Percentiles rank a stretch among this genome's conserved stretches.
Evolutionary conservation across 1,139 yeast genomes (phyloP).

Genomic region (Lizanozyma gosingica): DNA sequence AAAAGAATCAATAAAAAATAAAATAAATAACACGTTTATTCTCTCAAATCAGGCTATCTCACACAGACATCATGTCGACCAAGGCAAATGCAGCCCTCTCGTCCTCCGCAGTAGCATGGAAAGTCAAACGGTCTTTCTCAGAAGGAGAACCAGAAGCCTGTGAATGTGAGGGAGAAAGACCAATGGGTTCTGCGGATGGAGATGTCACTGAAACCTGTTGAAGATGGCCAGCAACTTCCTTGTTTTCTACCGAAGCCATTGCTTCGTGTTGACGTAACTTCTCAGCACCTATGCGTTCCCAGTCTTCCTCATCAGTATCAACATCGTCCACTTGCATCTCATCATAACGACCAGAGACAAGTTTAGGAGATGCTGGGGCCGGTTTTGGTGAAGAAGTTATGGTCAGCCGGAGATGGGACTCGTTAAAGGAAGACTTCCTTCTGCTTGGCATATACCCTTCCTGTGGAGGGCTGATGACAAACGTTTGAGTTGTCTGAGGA

Average conservation of each 20-base stretch:
- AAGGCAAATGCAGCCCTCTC: background rate
- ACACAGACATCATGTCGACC: background rate
- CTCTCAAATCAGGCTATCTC: too few species aligned
- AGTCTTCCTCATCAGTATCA: conserved; percentile 92
- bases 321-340: conserved; percentile 10
- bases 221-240: background rate
- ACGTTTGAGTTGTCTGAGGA: conserved; percentile 8
- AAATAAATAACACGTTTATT: too few species aligned
- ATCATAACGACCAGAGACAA: background rate
- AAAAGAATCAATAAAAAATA: background rate
- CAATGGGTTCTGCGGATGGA: background rate
- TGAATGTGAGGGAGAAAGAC: background rate
- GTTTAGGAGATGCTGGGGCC: conserved; percentile 2
- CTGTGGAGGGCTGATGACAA: background rate
- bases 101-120: background rate
- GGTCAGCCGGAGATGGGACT: conserved; percentile 34
- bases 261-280: conserved; percentile 30
- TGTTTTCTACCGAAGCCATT: conserved; percentile 3
- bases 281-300: conserved; percentile 84
- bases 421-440: conserved; percentile 38
- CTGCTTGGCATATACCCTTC: conserved; percentile 9
- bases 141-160: background rate
- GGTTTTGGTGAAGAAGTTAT: conserved; percentile 21
- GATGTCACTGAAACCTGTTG: background rate
- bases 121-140: background rate